Percentiles rank a stretch among this genome's conserved stretches.
Evolutionary conservation across 495 filamentous ascomycete genomes (phyloP).

Genomic region (Terfezia claveryi): DNA sequence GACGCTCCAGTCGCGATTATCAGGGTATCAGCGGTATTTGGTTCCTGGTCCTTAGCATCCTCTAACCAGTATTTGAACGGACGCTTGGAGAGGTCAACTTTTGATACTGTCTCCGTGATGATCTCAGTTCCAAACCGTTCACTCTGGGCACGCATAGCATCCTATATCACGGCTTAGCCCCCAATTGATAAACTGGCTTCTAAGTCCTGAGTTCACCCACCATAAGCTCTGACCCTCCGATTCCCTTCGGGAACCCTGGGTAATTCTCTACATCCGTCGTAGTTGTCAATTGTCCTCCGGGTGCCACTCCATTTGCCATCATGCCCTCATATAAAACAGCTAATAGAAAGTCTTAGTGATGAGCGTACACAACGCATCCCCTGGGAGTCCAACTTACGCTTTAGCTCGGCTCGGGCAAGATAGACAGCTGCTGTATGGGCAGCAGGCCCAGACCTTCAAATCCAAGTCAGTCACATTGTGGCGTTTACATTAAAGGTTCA

Average conservation of each 20-base stretch:
- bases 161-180: slow-evolving; percentile 22
- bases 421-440: slow-evolving; percentile 96
- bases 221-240: slow-evolving; percentile 75
- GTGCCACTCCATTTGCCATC: slow-evolving; percentile 87
- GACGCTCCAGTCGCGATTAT: slow-evolving; percentile 95
- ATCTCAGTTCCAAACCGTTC: slow-evolving; percentile 80
- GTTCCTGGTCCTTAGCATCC: slow-evolving; percentile 48
- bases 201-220: slow-evolving; percentile 13
- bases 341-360: slow-evolving; percentile 8
- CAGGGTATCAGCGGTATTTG: slow-evolving; percentile 64
- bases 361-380: background rate
- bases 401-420: slow-evolving; percentile 77
- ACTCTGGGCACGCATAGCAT: slow-evolving; percentile 79
- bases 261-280: slow-evolving; percentile 98
- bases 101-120: slow-evolving; percentile 73
- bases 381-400: slow-evolving; percentile 26
- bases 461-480: background rate
- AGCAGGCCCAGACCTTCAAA: slow-evolving; percentile 66
- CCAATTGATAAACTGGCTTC: slow-evolving; percentile 2
- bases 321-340: slow-evolving; percentile 93
- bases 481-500: background rate
- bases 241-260: slow-evolving; percentile 75
- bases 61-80: slow-evolving; percentile 88
- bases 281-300: slow-evolving; percentile 89
- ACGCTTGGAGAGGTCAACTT: slow-evolving; percentile 59